Conservation (phyloP, 257 asterid species). For the Solanum virginianum region DNA sequence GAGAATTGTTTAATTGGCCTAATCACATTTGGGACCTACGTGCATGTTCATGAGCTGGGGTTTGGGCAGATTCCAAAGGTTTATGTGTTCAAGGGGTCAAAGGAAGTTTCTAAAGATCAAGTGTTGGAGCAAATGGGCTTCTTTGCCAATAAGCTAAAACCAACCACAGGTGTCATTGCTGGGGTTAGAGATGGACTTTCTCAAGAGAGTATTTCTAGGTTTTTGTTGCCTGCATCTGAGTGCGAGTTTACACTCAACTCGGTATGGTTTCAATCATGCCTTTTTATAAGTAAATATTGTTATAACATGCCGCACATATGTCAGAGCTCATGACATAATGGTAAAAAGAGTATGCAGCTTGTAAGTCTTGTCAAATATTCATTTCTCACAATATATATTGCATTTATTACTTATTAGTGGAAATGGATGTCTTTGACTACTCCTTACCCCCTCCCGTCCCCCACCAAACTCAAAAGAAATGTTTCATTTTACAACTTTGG, state of each 20-base stretch:
- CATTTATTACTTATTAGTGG: neutral
- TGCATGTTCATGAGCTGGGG: constrained; percentile 92
- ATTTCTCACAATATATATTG: neutral
- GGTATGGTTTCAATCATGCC: constrained; percentile 25
- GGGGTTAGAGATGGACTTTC: constrained; percentile 91
- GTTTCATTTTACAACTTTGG: neutral
- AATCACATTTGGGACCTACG: constrained; percentile 83
- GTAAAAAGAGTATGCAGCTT: neutral
- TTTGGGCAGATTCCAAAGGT: constrained; percentile 86
- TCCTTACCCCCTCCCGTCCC: neutral
- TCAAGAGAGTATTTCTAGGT: constrained; percentile 85
- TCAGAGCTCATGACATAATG: neutral
- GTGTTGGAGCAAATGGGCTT: constrained; percentile 95
- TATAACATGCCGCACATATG: neutral
- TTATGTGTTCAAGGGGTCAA: constrained; percentile 92
- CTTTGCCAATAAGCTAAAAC: constrained; percentile 71
- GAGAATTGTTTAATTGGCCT: constrained; percentile 92
- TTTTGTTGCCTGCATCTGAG: constrained; percentile 90
- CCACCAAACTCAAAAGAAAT: neutral
- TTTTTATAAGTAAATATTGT: neutral
- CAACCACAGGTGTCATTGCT: constrained; percentile 80
- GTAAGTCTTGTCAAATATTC: neutral
- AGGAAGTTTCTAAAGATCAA: constrained; percentile 81
- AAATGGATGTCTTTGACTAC: neutral
- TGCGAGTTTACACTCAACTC: constrained; percentile 89